A percentile compares a stretch with the other conserved stretches of the same genome.
Evolutionary conservation across 148 eudicot genomes (phyloP).

Genomic region (Vaccinium myrtillus): DNA sequence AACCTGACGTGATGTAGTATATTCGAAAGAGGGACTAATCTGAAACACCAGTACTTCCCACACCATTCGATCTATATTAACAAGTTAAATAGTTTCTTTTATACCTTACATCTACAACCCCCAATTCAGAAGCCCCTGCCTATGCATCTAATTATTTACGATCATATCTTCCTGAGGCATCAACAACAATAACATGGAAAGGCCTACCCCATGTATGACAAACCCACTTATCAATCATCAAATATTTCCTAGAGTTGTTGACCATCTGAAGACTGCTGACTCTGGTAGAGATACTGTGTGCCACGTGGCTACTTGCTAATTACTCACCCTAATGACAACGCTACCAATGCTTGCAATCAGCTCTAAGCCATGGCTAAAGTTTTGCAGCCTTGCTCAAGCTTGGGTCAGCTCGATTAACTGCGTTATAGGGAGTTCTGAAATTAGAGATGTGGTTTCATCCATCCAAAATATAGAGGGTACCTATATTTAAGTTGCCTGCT

Average conservation of each 20-base stretch:
- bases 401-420: background rate
- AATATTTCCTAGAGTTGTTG: background rate
- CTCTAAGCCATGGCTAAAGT: slow-evolving; percentile 8
- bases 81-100: background rate
- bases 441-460: background rate
- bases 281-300: background rate
- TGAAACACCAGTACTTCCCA: background rate
- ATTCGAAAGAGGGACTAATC: background rate
- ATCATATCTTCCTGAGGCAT: background rate
- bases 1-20: background rate
- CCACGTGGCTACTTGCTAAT: background rate
- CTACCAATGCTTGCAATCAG: background rate
- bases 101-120: background rate
- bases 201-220: background rate
- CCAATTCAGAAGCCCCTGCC: background rate
- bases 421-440: background rate
- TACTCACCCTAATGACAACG: background rate
- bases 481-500: background rate
- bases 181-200: background rate
- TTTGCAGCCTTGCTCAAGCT: slow-evolving; percentile 3
- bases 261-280: background rate
- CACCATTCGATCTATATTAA: background rate
- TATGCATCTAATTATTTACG: background rate
- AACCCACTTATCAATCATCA: background rate
- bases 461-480: background rate